Conservation (phyloP, 2,329 filamentous ascomycete species). For the Fusarium lateritium region DNA sequence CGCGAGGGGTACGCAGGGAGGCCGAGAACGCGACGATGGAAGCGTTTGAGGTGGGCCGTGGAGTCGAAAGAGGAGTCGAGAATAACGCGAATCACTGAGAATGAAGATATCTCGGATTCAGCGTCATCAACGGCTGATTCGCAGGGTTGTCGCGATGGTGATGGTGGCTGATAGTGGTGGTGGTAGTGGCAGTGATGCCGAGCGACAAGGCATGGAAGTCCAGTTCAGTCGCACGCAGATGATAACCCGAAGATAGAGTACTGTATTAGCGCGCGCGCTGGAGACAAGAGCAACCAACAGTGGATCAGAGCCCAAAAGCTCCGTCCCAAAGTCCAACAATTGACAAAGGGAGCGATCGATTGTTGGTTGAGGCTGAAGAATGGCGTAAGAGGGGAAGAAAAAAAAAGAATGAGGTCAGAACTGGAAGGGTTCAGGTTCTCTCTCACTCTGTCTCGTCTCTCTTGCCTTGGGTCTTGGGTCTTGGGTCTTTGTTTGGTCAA, state of each 20-base stretch:
- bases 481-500: not conserved
- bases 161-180: constrained; percentile 32
- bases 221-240: constrained; percentile 31
- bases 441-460: not conserved
- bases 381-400: not conserved
- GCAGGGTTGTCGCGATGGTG: constrained; percentile 37
- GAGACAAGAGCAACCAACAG: constrained; percentile 26
- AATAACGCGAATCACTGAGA: constrained; percentile 15
- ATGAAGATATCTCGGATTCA: constrained; percentile 4
- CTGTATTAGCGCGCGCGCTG: constrained; percentile 23
- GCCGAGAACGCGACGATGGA: constrained; percentile 41
- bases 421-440: not conserved
- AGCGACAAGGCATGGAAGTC: constrained; percentile 37
- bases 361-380: not conserved
- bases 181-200: constrained; percentile 30
- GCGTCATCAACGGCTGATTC: constrained; percentile 23
- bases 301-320: constrained; percentile 48
- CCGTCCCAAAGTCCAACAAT: constrained; percentile 33
- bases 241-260: constrained; percentile 27
- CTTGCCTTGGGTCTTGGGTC: constrained; percentile 8
- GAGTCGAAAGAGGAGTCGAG: constrained; percentile 9
- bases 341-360: constrained; percentile 27
- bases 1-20: constrained; percentile 42
- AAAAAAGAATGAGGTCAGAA: not conserved
- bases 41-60: not conserved